Evolutionary conservation across 768 basidiomycete genomes (phyloP).

Genomic region (Amanita inopinata): DNA sequence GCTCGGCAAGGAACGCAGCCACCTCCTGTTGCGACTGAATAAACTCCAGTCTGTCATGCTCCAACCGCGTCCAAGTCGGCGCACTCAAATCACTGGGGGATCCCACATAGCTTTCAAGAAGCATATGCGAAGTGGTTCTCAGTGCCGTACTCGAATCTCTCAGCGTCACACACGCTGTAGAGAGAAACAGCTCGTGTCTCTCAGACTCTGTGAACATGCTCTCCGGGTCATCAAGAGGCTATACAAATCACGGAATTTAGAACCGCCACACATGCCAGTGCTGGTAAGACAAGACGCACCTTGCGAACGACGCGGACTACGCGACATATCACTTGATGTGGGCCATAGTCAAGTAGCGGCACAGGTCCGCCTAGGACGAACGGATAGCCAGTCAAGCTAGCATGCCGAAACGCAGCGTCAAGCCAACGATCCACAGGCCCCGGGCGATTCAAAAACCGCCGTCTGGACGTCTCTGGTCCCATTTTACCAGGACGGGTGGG

Average conservation of each 20-base stretch:
- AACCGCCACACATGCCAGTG: background rate
- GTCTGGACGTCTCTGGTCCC: too few species aligned
- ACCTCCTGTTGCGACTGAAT: conserved; percentile 1
- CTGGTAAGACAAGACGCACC: background rate
- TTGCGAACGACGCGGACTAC: background rate
- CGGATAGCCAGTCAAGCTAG: background rate
- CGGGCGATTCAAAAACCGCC: background rate
- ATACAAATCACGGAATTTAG: background rate
- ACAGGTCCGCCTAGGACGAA: conserved; percentile 1
- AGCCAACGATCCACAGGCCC: conserved; percentile 2
- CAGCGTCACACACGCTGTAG: background rate
- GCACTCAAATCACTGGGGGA: background rate
- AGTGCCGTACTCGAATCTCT: background rate
- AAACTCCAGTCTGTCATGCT: background rate
- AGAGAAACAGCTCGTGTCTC: conserved; percentile 1
- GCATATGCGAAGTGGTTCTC: background rate
- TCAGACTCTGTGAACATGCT: background rate
- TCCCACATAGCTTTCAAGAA: background rate
- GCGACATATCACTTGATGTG: background rate
- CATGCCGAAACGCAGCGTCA: background rate
- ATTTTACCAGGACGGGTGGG: too few species aligned
- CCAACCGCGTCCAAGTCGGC: background rate
- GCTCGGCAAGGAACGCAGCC: background rate
- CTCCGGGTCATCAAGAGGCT: conserved; percentile 2
- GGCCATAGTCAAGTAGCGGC: conserved; percentile 2